Conservation (phyloP, 73 alveolate species). For the Paramecium bursaria region DNA sequence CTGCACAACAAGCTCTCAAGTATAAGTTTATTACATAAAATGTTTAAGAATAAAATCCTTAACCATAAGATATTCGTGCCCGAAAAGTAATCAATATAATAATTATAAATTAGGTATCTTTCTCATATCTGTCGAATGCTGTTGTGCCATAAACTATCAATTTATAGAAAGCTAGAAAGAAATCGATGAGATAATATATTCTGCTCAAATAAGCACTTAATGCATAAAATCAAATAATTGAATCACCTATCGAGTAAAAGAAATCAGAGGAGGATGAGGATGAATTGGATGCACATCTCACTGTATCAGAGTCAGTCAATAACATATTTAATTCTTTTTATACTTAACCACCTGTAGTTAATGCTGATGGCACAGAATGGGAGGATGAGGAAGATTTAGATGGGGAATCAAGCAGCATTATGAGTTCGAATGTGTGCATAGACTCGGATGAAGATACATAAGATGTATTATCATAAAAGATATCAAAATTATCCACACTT, state of each 20-base stretch:
- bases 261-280: background rate
- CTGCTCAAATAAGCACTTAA: slow-evolving; percentile 19
- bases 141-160: slow-evolving; percentile 38
- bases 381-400: slow-evolving; percentile 15
- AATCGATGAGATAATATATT: slow-evolving; percentile 59
- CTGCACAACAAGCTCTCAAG: no score
- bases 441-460: slow-evolving; percentile 18
- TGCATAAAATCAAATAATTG: slow-evolving; percentile 10
- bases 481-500: background rate
- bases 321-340: background rate
- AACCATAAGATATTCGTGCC: no score
- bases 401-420: slow-evolving; percentile 20
- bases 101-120: background rate
- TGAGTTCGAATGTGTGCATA: background rate
- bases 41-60: slow-evolving; percentile 5
- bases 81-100: background rate
- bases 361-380: background rate
- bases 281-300: background rate
- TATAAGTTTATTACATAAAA: no score
- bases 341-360: background rate
- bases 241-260: slow-evolving; percentile 13
- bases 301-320: slow-evolving; percentile 32
- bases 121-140: slow-evolving; percentile 4
- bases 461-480: background rate
- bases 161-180: slow-evolving; percentile 36